Conservation (phyloP, 345 rosid species). For the Corchorus capsularis region DNA sequence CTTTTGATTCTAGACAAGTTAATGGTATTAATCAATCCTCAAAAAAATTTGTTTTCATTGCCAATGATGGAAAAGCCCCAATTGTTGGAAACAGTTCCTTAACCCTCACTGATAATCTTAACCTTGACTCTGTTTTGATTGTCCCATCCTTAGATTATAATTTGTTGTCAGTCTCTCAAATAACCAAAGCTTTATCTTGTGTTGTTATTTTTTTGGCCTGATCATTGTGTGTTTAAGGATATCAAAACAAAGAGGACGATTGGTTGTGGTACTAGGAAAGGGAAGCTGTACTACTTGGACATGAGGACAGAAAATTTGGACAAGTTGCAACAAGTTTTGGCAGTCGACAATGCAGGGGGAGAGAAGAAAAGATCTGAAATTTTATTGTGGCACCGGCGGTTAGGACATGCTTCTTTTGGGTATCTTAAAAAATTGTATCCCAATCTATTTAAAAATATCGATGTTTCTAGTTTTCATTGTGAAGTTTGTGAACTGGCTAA, state of each 20-base stretch:
- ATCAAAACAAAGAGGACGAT: too few species aligned
- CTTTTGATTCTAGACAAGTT: too few species aligned
- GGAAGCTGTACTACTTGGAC: background rate
- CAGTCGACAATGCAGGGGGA: background rate
- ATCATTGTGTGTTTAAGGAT: too few species aligned
- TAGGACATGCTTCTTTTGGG: background rate
- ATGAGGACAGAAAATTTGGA: background rate
- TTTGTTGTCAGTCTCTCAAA: too few species aligned
- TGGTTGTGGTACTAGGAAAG: conserved; percentile 3
- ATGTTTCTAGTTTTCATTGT: conserved; percentile 7
- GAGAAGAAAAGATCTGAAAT: background rate
- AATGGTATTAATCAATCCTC: too few species aligned
- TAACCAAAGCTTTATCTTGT: too few species aligned
- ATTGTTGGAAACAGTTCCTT: too few species aligned
- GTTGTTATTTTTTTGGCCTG: too few species aligned
- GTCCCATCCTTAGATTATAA: too few species aligned
- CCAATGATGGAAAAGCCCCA: too few species aligned
- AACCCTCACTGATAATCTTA: too few species aligned
- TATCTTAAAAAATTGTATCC: conserved; percentile 4
- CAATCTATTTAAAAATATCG: background rate
- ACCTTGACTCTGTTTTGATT: too few species aligned
- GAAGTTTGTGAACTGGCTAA: conserved; percentile 16
- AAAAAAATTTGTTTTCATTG: background rate
- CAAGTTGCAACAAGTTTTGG: background rate
- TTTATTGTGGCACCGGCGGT: conserved; percentile 6